Evolutionary conservation across 2,329 filamentous ascomycete genomes (phyloP), one percentile per base, ranked within the genome.

Genomic region (Ophiostoma sp.): DNA sequence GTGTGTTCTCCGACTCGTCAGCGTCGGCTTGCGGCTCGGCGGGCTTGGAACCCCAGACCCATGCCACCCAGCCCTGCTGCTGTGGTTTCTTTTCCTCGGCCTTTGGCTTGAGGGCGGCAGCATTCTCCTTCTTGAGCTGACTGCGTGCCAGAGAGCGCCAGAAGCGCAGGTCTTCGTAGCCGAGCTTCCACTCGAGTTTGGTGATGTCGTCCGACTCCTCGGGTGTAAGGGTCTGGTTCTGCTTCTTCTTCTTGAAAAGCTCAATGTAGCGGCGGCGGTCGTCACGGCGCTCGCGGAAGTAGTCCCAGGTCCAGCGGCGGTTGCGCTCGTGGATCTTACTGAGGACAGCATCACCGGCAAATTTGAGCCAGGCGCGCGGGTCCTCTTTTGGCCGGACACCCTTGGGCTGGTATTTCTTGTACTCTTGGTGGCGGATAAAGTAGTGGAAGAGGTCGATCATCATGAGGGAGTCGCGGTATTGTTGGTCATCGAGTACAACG

Each of bases 381-480:
- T 98, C 93, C 81, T 98, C 93, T 79, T 94, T 97, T 0, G 94
- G 93, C 0, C 88, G 88, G 73, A 91, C 88, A 0, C 87, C 91
- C 79, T 97, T 96, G 3, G 96, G 96, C 78, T 97, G 94, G 74
- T 94, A 86, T 78, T 92, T 95, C 80, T 97, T 97, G 84, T 98
- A 98, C 81, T 99, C 95, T 81, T 98, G 96, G 77, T 99, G 96
- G 42, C 95, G 91, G 78, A 98, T 93, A 81, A 98, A 99, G 83
- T 97, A 98, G 82, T 99, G 96, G 85, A 99, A 99, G 2, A 98
- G 86, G 80, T 99, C 96, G 1, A 98, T 93, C 85, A 99, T 93
- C 96, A 99, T 99, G 74, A 99, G 84, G 5, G 92, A 94, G 83
- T 99, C 96, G 39, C 97, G 92, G 80, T 99, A 99, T 81, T 99